Base-by-base conservation (phyloP, 1,284 basidiomycete genomes). In the Irpex rosettiformis region DNA sequence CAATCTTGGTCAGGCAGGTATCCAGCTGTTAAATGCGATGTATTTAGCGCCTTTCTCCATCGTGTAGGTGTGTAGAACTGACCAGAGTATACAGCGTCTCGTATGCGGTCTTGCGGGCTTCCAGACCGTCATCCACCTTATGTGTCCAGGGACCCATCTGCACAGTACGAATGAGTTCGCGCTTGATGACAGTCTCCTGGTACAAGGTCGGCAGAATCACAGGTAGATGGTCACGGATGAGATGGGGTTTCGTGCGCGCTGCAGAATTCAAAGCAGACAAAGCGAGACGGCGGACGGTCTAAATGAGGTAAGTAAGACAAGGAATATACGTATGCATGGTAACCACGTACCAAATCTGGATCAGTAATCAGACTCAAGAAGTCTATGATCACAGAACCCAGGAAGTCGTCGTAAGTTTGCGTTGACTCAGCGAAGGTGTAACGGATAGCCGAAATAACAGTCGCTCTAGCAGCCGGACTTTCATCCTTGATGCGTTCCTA, bases 121-220 rank as follows among this genome's bases (percentile, higher is more conserved):
- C 94, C 8, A 97, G 79, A 54, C 95, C 94, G 65, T 96, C 94
- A 67, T 97, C 94, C 33, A 94, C 91, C 70, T 91, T 93, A 73
- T 96, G 94, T 56, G 91, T 95, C 89, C 95, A 99, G 0, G 97
- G 97, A 13, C 97, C 97, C 97, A 99, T 98, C 69, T 93, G 89
- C 6, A 99, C 95, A 4, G 91, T 93, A 29, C 93, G 86, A 67
- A 98, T 89, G 57, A 98, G 84, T 37, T 91, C 86, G 13, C 85
- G 81, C 66, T 94, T 92, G 67, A 95, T 75, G 30, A 82, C 73
- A 0, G 94, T 96, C 75, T 96, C 93, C 52, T 83, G 79, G 75
- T 98, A 98, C 18, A 99, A 78, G 59, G 82, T 83, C 0, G 95
- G 94, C 49, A 98, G 78, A 1, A 99, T 79, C 0, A 80, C 72